These are phyloP conservation scores for Elsinoe fawcettii DNA, from an alignment of 2,329 filamentous ascomycete species.

Conservation along the genomic window DNA sequence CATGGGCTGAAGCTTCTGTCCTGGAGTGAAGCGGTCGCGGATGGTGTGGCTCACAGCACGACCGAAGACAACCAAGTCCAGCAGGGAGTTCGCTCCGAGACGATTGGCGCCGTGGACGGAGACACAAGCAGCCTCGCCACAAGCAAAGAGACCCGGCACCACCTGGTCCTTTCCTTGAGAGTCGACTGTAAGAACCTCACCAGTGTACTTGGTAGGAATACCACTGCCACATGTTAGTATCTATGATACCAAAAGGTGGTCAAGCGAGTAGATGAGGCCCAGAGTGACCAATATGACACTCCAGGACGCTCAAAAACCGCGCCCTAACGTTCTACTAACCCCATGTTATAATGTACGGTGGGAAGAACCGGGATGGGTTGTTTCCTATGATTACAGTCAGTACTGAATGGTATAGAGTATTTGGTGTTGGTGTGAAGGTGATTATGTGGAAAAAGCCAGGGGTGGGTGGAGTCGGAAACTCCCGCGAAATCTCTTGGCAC, in stretches of 20 bases:
- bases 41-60: conserved; percentile 96
- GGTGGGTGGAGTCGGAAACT: background rate
- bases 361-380: conserved; percentile 5
- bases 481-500: background rate
- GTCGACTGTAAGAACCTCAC: conserved; percentile 87
- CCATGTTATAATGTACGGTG: conserved; percentile 96
- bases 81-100: conserved; percentile 93
- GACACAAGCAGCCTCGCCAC: conserved; percentile 93
- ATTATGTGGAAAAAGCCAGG: background rate
- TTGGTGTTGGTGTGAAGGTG: background rate
- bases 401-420: background rate
- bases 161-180: conserved; percentile 82
- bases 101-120: conserved; percentile 98
- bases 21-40: conserved; percentile 84
- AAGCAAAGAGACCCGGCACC: conserved; percentile 90
- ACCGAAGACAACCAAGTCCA: conserved; percentile 95
- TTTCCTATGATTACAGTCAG: background rate
- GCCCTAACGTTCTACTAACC: conserved; percentile 30
- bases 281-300: background rate
- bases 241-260: background rate
- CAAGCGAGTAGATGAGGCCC: too few species aligned
- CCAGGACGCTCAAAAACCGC: background rate
- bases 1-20: conserved; percentile 69
- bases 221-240: conserved; percentile 37
- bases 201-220: conserved; percentile 95